A percentile compares a stretch with the other conserved stretches of the same genome.
These are phyloP conservation scores for Cladosporium colombiae DNA, from an alignment of 2,329 filamentous ascomycete genomes.

Conservation along the genomic window DNA sequence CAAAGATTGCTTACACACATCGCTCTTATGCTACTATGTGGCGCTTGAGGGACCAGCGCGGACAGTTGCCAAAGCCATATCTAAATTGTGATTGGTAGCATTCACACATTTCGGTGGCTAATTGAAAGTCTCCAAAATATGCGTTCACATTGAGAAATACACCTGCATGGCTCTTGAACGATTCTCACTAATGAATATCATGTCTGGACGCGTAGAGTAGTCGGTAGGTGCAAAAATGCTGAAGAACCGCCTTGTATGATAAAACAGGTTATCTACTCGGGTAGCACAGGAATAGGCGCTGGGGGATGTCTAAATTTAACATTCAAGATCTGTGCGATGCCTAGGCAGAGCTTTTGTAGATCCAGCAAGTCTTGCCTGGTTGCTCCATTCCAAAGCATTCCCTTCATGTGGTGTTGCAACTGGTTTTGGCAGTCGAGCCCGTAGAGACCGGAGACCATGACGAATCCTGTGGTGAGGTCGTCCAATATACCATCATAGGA, in stretches of 20 bases:
- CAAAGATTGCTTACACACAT: too few relatives aligned
- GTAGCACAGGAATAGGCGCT: not conserved
- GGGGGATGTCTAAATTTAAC: not conserved
- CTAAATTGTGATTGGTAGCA: not conserved
- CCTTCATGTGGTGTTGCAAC: conserved; percentile 8
- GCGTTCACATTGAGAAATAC: not conserved
- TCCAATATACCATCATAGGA: conserved; percentile 3
- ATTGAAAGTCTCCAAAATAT: not conserved
- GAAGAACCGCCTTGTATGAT: not conserved
- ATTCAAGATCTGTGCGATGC: not conserved
- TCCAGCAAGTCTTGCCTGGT: not conserved
- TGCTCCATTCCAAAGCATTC: conserved; percentile 3
- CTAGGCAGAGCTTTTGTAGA: not conserved
- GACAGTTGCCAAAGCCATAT: not conserved
- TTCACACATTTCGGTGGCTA: not conserved
- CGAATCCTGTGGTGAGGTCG: conserved; percentile 2
- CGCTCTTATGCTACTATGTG: too few relatives aligned
- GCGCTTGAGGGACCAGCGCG: too few relatives aligned
- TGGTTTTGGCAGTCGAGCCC: conserved; percentile 9
- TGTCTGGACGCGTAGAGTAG: not conserved
- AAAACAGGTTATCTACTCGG: not conserved
- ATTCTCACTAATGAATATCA: not conserved
- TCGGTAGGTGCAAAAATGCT: too few relatives aligned
- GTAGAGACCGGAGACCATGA: conserved; percentile 3
- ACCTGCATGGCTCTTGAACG: not conserved